Conservation (phyloP, 371 early-diverging fungal genomes). For the Mortierella polycephala region DNA sequence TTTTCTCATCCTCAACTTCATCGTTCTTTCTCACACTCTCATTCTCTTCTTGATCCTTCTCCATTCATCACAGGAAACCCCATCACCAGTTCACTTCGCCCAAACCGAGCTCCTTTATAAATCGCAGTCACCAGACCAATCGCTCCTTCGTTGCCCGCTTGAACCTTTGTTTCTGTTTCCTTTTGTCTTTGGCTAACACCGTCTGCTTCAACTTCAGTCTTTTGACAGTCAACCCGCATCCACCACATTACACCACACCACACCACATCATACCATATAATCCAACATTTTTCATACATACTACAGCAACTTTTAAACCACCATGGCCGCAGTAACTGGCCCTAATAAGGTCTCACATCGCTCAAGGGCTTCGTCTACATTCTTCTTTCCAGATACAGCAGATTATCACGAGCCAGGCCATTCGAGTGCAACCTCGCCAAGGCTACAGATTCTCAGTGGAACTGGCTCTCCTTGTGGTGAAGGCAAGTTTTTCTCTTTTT, state of each 20-base stretch:
- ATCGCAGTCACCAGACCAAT: no score
- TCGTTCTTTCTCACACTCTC: background rate
- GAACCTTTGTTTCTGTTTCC: no score
- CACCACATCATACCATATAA: background rate
- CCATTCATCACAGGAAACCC: background rate
- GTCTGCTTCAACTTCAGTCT: no score
- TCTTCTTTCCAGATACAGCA: constrained; percentile 42
- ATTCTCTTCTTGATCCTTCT: background rate
- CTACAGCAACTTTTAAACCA: background rate
- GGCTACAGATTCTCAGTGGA: constrained; percentile 47
- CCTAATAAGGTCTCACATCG: constrained; percentile 36
- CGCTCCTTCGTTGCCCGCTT: no score
- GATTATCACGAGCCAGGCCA: constrained; percentile 43
- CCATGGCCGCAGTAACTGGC: constrained; percentile 5
- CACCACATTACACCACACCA: background rate
- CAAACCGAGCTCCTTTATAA: no score
- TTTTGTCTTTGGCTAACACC: no score
- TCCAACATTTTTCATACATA: background rate
- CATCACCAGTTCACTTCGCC: background rate
- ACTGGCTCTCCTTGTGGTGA: constrained; percentile 53
- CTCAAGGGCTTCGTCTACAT: constrained; percentile 37
- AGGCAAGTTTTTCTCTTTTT: constrained; percentile 20
- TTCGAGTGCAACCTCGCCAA: constrained; percentile 42
- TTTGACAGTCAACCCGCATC: no score
- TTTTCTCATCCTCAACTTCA: background rate